These are phyloP conservation scores for Neurospora sp. DNA, from an alignment of 2,329 filamentous ascomycete species.

Conservation along the genomic window DNA sequence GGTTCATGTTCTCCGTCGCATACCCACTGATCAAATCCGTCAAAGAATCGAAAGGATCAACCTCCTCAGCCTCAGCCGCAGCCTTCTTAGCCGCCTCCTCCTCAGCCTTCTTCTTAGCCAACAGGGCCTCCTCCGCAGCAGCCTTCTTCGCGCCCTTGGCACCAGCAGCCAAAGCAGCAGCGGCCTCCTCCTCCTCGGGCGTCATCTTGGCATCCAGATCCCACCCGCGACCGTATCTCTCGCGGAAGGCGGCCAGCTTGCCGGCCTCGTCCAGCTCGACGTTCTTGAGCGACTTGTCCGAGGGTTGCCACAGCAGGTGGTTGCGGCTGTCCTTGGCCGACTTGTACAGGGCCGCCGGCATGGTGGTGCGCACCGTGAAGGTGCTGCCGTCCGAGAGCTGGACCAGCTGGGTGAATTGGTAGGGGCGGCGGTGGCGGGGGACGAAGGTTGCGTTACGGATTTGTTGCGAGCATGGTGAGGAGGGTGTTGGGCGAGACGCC, in stretches of 20 bases:
- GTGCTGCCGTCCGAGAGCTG: slow-evolving; percentile 86
- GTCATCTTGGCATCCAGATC: slow-evolving; percentile 44
- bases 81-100: slow-evolving; percentile 17
- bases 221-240: slow-evolving; percentile 74
- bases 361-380: slow-evolving; percentile 70
- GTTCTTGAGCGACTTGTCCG: slow-evolving; percentile 68
- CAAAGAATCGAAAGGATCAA: slow-evolving; percentile 27
- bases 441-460: slow-evolving; percentile 77
- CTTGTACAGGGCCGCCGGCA: slow-evolving; percentile 51
- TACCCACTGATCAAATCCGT: slow-evolving; percentile 45
- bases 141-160: slow-evolving; percentile 15
- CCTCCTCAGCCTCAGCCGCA: slow-evolving; percentile 14
- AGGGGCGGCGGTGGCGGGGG: slow-evolving; percentile 79
- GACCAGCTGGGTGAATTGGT: slow-evolving; percentile 94
- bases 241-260: slow-evolving; percentile 74
- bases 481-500: slow-evolving; percentile 10
- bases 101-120: slow-evolving; percentile 18
- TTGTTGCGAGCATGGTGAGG: slow-evolving; percentile 31
- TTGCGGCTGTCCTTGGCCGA: slow-evolving; percentile 78
- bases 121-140: slow-evolving; percentile 9
- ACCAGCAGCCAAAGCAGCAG: slow-evolving; percentile 17
- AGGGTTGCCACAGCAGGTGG: slow-evolving; percentile 84
- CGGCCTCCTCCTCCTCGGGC: slow-evolving; percentile 22
- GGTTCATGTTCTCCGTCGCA: slow-evolving; percentile 29
- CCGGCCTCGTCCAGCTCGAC: slow-evolving; percentile 95